A percentile compares a stretch with the other conserved stretches of the same genome.
These are phyloP conservation scores for Cladorrhinum samala DNA, from an alignment of 495 filamentous ascomycete species.

Conservation along the genomic window DNA sequence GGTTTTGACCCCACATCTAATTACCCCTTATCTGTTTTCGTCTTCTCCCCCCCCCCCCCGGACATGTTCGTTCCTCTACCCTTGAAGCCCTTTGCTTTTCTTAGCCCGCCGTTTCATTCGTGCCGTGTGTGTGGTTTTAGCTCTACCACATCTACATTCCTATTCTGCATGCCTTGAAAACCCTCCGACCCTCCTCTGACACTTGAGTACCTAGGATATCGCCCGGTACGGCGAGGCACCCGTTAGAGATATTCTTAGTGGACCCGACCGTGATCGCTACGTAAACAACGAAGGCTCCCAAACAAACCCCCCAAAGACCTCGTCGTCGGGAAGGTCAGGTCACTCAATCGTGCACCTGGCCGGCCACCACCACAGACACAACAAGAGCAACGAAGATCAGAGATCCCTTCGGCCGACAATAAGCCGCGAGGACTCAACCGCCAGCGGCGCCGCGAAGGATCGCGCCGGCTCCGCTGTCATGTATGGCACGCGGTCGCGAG, in stretches of 20 bases:
- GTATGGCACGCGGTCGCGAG: conserved; percentile 44
- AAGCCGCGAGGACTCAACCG: conserved; percentile 63
- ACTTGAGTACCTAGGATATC: conserved; percentile 61
- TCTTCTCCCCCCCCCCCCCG: background rate
- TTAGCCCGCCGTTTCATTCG: background rate
- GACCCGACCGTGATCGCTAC: conserved; percentile 63
- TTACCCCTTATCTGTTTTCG: conserved; percentile 4
- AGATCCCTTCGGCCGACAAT: conserved; percentile 55
- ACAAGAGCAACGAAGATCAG: conserved; percentile 67
- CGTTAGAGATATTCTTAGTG: conserved; percentile 64
- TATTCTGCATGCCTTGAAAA: background rate
- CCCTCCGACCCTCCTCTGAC: conserved; percentile 11
- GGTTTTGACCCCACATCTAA: conserved; percentile 27
- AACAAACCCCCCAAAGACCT: conserved; percentile 40
- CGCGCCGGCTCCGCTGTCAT: conserved; percentile 38
- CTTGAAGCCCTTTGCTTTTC: background rate
- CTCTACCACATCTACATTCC: background rate
- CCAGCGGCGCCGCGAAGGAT: conserved; percentile 42
- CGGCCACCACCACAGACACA: conserved; percentile 67
- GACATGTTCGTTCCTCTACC: background rate
- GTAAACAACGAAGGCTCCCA: conserved; percentile 37
- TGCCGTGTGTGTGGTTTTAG: background rate
- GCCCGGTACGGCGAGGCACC: conserved; percentile 77
- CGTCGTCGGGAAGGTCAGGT: conserved; percentile 46
- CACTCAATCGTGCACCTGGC: conserved; percentile 52